Conservation (phyloP, 2,329 filamentous ascomycete genomes). For the Fonsecaea monophora region DNA sequence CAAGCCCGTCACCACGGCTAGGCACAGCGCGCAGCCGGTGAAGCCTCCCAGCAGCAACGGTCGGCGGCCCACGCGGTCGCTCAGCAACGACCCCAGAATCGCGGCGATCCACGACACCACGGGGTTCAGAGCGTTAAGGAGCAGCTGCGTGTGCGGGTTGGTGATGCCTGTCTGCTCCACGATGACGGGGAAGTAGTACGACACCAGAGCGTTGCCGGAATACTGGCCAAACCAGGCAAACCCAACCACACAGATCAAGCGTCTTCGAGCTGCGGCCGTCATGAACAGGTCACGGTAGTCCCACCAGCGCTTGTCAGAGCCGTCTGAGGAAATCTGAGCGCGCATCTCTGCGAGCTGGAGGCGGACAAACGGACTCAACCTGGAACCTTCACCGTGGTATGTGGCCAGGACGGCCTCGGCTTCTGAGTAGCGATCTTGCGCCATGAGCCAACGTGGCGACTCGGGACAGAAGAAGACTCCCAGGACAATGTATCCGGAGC, state of each 20-base stretch:
- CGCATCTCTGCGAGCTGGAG: slow-evolving; percentile 44
- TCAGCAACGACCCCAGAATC: not conserved
- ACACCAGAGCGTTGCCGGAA: slow-evolving; percentile 44
- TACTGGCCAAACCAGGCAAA: slow-evolving; percentile 47
- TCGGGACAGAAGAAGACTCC: slow-evolving; percentile 52
- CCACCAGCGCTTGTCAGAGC: slow-evolving; percentile 45
- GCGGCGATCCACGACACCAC: slow-evolving; percentile 5
- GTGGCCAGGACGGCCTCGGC: slow-evolving; percentile 62
- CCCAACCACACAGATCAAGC: slow-evolving; percentile 52
- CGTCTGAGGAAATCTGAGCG: slow-evolving; percentile 29
- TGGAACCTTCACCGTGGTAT: slow-evolving; percentile 62
- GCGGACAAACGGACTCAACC: slow-evolving; percentile 40
- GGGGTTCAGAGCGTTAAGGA: slow-evolving; percentile 9
- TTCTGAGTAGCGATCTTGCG: slow-evolving; percentile 63
- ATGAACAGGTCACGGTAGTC: slow-evolving; percentile 61
- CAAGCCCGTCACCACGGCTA: not conserved
- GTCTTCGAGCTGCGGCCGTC: slow-evolving; percentile 53
- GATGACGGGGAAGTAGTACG: slow-evolving; percentile 20
- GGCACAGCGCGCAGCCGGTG: not conserved
- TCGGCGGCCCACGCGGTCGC: not conserved
- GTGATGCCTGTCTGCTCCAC: slow-evolving; percentile 13
- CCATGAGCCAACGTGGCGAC: slow-evolving; percentile 66
- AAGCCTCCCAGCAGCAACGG: slow-evolving; percentile 1
- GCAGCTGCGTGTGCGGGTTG: slow-evolving; percentile 9
- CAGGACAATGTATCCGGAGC: slow-evolving; percentile 15